Conservation (phyloP, 1,284 basidiomycete species). For the Boletus smithii region DNA sequence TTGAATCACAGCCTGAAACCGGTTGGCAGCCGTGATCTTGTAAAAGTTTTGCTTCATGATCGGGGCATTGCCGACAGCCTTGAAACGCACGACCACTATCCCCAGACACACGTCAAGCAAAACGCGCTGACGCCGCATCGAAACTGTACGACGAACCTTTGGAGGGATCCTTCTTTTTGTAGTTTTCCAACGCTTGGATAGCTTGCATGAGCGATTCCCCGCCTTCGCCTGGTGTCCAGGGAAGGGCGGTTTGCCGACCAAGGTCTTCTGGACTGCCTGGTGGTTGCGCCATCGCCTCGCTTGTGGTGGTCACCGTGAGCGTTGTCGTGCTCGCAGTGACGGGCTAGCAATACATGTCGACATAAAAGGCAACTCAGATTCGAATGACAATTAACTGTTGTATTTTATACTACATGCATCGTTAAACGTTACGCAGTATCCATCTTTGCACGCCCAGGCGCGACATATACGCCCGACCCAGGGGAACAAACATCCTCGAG, state of each 20-base stretch:
- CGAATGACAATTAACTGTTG: not conserved
- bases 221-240: conserved; percentile 44
- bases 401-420: too few relatives aligned
- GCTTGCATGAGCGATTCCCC: conserved; percentile 51
- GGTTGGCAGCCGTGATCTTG: conserved; percentile 93
- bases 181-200: conserved; percentile 71
- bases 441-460: not conserved
- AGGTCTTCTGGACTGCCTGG: conserved; percentile 43
- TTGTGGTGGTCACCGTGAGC: conserved; percentile 9
- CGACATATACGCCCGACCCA: conserved; percentile 48
- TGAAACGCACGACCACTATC: conserved; percentile 94
- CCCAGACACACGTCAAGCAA: not conserved
- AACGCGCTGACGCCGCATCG: not conserved
- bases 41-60: conserved; percentile 99
- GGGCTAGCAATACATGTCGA: not conserved
- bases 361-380: conserved; percentile 11
- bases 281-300: conserved; percentile 30
- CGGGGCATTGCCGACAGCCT: conserved; percentile 96
- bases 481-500: conserved; percentile 46
- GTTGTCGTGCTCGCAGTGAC: not conserved
- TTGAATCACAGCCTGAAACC: conserved; percentile 93
- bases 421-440: conserved; percentile 4
- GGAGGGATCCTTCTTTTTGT: conserved; percentile 79
- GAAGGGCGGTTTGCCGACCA: conserved; percentile 39
- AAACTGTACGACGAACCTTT: conserved; percentile 57